Percentiles rank a stretch among this genome's conserved stretches.
Evolutionary conservation across 768 basidiomycete genomes (phyloP).

Genomic region (Suillus bovinus): DNA sequence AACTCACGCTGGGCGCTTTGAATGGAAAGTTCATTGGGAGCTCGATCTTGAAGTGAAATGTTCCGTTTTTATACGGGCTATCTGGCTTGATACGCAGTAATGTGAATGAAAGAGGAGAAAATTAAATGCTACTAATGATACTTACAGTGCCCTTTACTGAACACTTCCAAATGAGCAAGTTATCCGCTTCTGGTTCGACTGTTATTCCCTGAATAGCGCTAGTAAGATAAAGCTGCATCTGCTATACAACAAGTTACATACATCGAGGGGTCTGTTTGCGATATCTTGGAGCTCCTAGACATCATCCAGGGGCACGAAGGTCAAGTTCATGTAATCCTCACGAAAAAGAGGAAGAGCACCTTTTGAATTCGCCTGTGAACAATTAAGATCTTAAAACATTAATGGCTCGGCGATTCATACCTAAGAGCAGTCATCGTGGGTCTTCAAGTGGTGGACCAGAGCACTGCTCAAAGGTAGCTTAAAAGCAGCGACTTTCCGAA

Average conservation of each 20-base stretch:
- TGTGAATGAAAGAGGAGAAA: slow-evolving; percentile 3
- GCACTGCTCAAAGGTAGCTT: no score
- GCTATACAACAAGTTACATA: slow-evolving; percentile 33
- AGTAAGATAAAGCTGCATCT: slow-evolving; percentile 9
- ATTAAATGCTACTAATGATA: slow-evolving; percentile 13
- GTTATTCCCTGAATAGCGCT: slow-evolving; percentile 51
- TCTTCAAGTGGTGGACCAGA: background rate
- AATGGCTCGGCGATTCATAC: slow-evolving; percentile 20
- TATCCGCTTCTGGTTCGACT: slow-evolving; percentile 66
- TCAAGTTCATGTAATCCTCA: slow-evolving; percentile 8
- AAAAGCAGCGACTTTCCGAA: background rate
- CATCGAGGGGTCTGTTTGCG: slow-evolving; percentile 62
- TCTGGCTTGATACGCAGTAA: slow-evolving; percentile 47
- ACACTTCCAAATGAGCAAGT: slow-evolving; percentile 79
- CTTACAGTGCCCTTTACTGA: slow-evolving; percentile 72
- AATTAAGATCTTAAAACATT: slow-evolving; percentile 6
- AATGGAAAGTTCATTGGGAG: slow-evolving; percentile 85
- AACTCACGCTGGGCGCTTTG: slow-evolving; percentile 74
- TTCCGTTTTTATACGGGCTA: slow-evolving; percentile 83
- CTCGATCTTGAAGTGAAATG: slow-evolving; percentile 70
- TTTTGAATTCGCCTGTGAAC: slow-evolving; percentile 70
- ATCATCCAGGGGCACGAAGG: slow-evolving; percentile 15
- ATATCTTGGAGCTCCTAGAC: slow-evolving; percentile 68
- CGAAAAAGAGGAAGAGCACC: slow-evolving; percentile 37
- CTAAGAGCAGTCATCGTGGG: slow-evolving; percentile 40